Conservation (phyloP, 495 filamentous ascomycete genomes). For the Articulospora tetracladia region DNA sequence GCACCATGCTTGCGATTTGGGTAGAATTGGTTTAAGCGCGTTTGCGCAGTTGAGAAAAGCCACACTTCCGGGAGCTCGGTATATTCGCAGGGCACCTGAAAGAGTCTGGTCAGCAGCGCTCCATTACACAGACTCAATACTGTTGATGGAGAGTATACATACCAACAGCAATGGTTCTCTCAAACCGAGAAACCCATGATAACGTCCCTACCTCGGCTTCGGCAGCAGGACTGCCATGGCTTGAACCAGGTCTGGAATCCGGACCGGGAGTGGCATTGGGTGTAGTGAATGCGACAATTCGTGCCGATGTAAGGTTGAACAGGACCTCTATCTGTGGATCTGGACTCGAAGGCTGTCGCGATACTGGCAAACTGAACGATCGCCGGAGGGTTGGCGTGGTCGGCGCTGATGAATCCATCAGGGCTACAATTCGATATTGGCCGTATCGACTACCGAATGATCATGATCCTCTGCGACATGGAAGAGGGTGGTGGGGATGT, state of each 20-base stretch:
- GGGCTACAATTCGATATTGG: not conserved
- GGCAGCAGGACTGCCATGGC: constrained; percentile 18
- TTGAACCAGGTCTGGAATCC: constrained; percentile 27
- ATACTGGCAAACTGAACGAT: constrained; percentile 43
- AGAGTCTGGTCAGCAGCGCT: not conserved
- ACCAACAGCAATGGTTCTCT: constrained; percentile 80
- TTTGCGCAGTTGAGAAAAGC: constrained; percentile 81
- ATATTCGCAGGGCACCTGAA: constrained; percentile 70
- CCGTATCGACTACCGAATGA: constrained; percentile 6
- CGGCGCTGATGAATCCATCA: constrained; percentile 29
- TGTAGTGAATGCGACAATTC: constrained; percentile 62
- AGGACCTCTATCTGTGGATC: constrained; percentile 58
- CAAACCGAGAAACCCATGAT: constrained; percentile 69
- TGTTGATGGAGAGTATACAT: constrained; percentile 17
- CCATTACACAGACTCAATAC: not conserved
- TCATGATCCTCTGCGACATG: constrained; percentile 11
- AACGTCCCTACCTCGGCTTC: constrained; percentile 52
- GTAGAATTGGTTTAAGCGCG: constrained; percentile 76
- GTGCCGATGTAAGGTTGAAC: constrained; percentile 62
- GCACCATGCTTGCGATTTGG: constrained; percentile 89
- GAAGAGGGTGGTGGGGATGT: not conserved
- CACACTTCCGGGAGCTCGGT: constrained; percentile 74
- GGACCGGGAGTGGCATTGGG: constrained; percentile 40
- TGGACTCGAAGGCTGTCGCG: constrained; percentile 31
- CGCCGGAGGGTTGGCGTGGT: constrained; percentile 39